These are phyloP conservation scores for Ceratocystis huliohia DNA, from an alignment of 2,329 filamentous ascomycete species.

Conservation along the genomic window DNA sequence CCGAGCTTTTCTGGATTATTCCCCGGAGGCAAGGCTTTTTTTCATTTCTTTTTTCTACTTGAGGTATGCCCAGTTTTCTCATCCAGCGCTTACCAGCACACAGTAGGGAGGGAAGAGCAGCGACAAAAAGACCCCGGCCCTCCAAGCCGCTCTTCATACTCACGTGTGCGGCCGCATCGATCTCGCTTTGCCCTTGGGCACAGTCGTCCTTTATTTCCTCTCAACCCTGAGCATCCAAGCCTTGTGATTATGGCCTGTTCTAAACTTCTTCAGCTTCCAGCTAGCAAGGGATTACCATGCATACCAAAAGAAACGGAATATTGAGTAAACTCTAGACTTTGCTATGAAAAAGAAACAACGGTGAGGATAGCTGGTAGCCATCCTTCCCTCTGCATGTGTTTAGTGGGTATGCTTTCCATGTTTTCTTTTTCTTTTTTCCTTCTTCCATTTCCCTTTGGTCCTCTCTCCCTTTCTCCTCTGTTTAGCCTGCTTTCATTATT, in stretches of 20 bases:
- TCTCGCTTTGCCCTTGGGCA: neutral
- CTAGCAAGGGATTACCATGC: neutral
- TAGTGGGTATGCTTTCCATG: neutral
- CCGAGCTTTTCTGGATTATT: neutral
- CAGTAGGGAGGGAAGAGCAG: neutral
- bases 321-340: neutral
- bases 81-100: too few relatives aligned
- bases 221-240: neutral
- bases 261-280: neutral
- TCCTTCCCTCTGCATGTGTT: neutral
- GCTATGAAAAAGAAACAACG: neutral
- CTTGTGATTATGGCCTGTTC: neutral
- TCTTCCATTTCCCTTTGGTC: neutral
- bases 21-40: neutral
- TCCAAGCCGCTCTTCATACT: neutral
- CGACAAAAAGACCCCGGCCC: neutral
- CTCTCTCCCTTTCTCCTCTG: neutral
- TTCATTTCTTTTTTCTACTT: neutral
- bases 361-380: neutral
- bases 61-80: neutral
- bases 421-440: neutral
- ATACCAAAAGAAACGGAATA: conserved; percentile 3
- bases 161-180: neutral
- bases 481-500: neutral
- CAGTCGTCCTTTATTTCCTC: neutral